These are phyloP conservation scores for Kwoniella shivajii DNA, from an alignment of 1,284 basidiomycete species.

Conservation along the genomic window DNA sequence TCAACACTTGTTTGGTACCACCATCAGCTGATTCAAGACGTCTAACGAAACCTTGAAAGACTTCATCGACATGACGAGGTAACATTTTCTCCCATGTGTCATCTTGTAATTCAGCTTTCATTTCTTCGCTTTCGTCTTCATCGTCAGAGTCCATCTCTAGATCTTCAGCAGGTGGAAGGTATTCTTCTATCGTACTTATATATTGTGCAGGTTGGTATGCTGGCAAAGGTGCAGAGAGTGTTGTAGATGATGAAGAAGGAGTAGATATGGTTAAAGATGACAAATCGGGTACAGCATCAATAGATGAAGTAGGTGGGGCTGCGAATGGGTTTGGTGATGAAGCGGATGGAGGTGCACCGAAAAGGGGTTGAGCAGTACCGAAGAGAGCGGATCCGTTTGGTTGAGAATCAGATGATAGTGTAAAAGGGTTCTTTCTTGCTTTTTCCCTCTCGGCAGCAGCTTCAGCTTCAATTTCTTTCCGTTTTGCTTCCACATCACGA, in stretches of 20 bases:
- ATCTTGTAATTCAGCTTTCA: slow-evolving; percentile 36
- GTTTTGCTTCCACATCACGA: slow-evolving; percentile 45
- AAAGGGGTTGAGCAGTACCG: slow-evolving; percentile 35
- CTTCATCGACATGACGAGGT: slow-evolving; percentile 50
- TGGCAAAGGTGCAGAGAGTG: slow-evolving; percentile 44
- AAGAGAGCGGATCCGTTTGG: slow-evolving; percentile 30
- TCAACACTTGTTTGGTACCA: slow-evolving; percentile 48
- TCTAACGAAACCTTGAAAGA: slow-evolving; percentile 52
- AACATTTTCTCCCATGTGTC: slow-evolving; percentile 49
- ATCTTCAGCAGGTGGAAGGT: slow-evolving; percentile 41
- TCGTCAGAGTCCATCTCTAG: slow-evolving; percentile 35
- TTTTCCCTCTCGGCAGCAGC: slow-evolving; percentile 37
- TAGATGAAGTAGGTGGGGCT: slow-evolving; percentile 10
- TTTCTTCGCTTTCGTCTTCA: slow-evolving; percentile 34
- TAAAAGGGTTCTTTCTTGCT: slow-evolving; percentile 53
- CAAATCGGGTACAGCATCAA: slow-evolving; percentile 24
- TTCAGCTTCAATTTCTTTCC: slow-evolving; percentile 38
- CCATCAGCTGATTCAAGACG: slow-evolving; percentile 48
- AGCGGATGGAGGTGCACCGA: slow-evolving; percentile 27
- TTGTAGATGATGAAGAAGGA: slow-evolving; percentile 14
- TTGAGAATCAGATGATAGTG: slow-evolving; percentile 16
- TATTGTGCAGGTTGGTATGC: slow-evolving; percentile 54
- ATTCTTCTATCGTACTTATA: slow-evolving; percentile 53
- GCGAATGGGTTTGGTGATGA: slow-evolving; percentile 23
- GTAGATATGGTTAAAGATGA: slow-evolving; percentile 26